A percentile compares a stretch with the other conserved stretches of the same genome.
phyloP scores from a whole-genome alignment of 257 asterid genomes.

The Forsythia viridissima region DNA sequence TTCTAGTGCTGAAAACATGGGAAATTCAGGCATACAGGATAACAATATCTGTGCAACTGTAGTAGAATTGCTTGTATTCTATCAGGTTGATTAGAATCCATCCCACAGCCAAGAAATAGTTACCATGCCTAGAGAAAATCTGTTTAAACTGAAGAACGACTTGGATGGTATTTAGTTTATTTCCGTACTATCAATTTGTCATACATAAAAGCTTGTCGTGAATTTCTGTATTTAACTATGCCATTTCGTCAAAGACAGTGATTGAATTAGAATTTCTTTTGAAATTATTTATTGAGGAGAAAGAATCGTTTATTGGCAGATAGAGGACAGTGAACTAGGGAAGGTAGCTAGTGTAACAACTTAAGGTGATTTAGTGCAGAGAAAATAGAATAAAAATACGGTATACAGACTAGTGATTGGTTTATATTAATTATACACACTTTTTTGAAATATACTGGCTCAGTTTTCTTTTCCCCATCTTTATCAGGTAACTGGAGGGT shows the following conservation, averaged over 20 bases:
- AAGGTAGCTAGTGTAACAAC: not conserved
- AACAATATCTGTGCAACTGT: not conserved
- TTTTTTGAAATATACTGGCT: not conserved
- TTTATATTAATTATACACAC: not conserved
- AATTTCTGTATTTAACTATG: not conserved
- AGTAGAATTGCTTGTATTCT: not conserved
- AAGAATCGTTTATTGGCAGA: not conserved
- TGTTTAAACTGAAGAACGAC: not conserved
- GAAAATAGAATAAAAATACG: not conserved
- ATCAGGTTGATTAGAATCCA: not conserved
- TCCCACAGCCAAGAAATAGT: not conserved
- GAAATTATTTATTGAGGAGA: not conserved
- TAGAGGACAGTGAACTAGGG: not conserved
- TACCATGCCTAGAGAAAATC: not conserved
- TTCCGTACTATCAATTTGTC: not conserved
- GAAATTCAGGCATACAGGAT: not conserved
- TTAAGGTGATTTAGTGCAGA: not conserved
- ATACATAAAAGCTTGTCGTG: not conserved
- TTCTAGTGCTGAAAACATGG: not conserved
- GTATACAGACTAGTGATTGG: slow-evolving; percentile 3
- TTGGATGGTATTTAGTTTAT: not conserved
- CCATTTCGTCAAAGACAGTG: not conserved
- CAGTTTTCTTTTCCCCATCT: not conserved
- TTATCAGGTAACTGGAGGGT: not conserved
- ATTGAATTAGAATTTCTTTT: not conserved